Conservation (phyloP, 2,329 filamentous ascomycete species). For the Colletotrichum lindemuthianum region DNA sequence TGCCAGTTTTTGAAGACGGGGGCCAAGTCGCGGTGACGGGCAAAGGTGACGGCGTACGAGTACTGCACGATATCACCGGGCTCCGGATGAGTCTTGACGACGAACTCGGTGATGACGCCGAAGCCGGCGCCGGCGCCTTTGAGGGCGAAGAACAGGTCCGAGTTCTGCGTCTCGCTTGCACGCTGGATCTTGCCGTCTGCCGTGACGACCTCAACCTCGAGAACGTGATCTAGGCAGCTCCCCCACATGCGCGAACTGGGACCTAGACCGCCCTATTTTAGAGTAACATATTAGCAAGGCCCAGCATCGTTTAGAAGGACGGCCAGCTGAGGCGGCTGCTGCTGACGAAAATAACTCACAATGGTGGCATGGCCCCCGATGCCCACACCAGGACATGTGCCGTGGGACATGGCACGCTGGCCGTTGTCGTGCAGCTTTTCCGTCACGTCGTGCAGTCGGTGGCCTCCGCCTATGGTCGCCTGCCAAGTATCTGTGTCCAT, state of each 20-base stretch:
- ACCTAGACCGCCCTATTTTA: constrained; percentile 62
- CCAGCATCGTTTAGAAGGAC: constrained; percentile 11
- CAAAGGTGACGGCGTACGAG: constrained; percentile 63
- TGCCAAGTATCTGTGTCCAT: constrained; percentile 64
- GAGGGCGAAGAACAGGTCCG: constrained; percentile 66
- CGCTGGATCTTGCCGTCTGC: constrained; percentile 62
- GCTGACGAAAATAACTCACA: constrained; percentile 45
- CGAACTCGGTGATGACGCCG: constrained; percentile 67
- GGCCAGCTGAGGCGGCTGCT: not conserved
- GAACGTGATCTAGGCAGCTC: constrained; percentile 62
- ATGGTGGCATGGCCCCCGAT: constrained; percentile 68
- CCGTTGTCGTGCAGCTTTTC: constrained; percentile 60
- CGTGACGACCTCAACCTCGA: constrained; percentile 66
- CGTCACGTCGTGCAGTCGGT: constrained; percentile 62
- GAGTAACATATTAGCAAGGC: constrained; percentile 15
- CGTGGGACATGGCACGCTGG: constrained; percentile 67
- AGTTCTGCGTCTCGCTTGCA: constrained; percentile 58
- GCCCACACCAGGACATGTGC: constrained; percentile 68
- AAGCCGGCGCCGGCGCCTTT: constrained; percentile 67
- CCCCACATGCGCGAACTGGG: constrained; percentile 70
- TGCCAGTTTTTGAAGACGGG: constrained; percentile 68
- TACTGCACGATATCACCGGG: constrained; percentile 68
- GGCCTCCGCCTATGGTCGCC: constrained; percentile 65
- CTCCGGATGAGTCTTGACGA: constrained; percentile 64
- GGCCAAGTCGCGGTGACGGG: constrained; percentile 57